phyloP scores from a whole-genome alignment of 495 filamentous ascomycete genomes.

The Podospora bellae-mahoneyi region DNA sequence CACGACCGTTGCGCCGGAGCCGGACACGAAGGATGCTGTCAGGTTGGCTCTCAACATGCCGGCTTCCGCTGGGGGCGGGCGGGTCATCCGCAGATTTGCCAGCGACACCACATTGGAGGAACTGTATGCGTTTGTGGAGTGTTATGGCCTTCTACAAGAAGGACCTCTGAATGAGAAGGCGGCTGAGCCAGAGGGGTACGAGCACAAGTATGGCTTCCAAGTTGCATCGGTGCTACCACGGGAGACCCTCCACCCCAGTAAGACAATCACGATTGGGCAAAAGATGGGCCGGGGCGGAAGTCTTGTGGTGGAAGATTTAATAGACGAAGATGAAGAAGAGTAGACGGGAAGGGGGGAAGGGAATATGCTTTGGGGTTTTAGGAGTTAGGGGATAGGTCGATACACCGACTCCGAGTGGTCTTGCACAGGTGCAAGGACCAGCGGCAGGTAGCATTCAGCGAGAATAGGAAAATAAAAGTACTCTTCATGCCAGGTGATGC shows the following conservation, averaged over 20 bases:
- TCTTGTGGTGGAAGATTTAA: constrained; percentile 70
- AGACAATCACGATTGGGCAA: constrained; percentile 60
- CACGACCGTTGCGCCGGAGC: constrained; percentile 62
- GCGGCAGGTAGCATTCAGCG: background rate
- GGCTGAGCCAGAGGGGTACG: constrained; percentile 61
- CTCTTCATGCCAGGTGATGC: background rate
- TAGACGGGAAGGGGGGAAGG: no score
- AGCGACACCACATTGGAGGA: constrained; percentile 70
- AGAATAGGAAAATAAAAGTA: background rate
- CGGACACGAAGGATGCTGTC: constrained; percentile 66
- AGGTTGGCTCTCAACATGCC: constrained; percentile 78
- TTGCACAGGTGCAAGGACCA: background rate
- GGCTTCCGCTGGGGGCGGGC: constrained; percentile 53
- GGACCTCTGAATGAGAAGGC: constrained; percentile 36
- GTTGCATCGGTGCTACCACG: constrained; percentile 82
- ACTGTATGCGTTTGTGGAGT: constrained; percentile 94
- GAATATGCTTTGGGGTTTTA: background rate
- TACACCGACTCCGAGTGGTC: background rate
- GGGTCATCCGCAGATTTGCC: constrained; percentile 71
- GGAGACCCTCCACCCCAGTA: constrained; percentile 65
- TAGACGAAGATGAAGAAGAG: constrained; percentile 28
- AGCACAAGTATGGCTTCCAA: constrained; percentile 75
- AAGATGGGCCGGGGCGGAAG: constrained; percentile 82
- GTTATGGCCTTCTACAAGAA: constrained; percentile 62
- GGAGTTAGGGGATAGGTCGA: background rate